Percentiles rank a stretch among this genome's conserved stretches.
These are phyloP conservation scores for Rhodosporidiobolus odoratus DNA, from an alignment of 768 basidiomycete genomes.

Conservation along the genomic window DNA sequence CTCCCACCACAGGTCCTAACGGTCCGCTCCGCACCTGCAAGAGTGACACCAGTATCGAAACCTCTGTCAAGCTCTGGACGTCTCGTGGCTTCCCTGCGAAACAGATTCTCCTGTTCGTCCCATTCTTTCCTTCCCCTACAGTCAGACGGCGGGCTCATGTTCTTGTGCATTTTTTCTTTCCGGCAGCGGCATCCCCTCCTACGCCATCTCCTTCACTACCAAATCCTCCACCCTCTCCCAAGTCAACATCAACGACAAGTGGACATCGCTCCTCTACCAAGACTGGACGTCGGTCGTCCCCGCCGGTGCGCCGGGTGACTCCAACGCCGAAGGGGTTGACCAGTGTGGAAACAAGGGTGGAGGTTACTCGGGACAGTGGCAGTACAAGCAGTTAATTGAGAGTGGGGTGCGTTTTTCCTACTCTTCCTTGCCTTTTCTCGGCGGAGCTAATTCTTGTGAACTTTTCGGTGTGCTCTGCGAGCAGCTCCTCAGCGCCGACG, in stretches of 20 bases:
- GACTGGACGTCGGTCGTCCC: constrained; percentile 2
- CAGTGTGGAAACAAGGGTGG: constrained; percentile 11
- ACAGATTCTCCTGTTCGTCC: constrained; percentile 75
- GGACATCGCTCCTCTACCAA: constrained; percentile 15
- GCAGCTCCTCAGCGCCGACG: constrained; percentile 24
- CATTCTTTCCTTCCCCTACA: constrained; percentile 46
- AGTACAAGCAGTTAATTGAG: constrained; percentile 15
- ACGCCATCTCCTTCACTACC: constrained; percentile 27
- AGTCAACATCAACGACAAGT: background rate
- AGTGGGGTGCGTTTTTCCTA: constrained; percentile 4
- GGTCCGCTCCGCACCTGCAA: constrained; percentile 75
- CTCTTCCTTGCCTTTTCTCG: too few relatives aligned
- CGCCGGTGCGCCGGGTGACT: constrained; percentile 23
- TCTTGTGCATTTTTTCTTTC: background rate
- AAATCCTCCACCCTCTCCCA: constrained; percentile 16
- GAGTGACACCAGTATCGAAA: constrained; percentile 66
- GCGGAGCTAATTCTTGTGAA: too few relatives aligned
- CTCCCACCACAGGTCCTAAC: constrained; percentile 74
- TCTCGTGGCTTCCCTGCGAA: constrained; percentile 65
- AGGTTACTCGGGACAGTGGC: constrained; percentile 28
- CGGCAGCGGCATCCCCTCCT: constrained; percentile 23
- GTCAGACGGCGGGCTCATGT: too few relatives aligned
- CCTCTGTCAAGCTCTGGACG: constrained; percentile 67
- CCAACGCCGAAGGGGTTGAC: constrained; percentile 19
- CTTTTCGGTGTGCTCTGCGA: background rate